These are phyloP conservation scores for Xenoacremonium recifei DNA, from an alignment of 2,329 filamentous ascomycete genomes.

Conservation along the genomic window DNA sequence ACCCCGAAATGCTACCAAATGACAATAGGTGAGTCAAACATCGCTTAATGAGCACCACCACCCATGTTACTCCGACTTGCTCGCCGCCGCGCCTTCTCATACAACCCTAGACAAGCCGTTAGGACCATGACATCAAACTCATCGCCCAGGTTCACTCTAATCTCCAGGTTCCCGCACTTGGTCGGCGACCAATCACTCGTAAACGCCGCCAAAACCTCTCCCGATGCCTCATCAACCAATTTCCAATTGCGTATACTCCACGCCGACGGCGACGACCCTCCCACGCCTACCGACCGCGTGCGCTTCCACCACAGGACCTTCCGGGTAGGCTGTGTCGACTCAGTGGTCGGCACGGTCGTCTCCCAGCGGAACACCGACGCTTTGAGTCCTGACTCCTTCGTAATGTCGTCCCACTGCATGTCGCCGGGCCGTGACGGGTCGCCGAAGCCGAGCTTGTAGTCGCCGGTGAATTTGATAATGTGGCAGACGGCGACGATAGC, in stretches of 20 bases:
- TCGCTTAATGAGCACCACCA: background rate
- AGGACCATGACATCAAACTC: slow-evolving; percentile 15
- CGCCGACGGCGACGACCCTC: slow-evolving; percentile 3
- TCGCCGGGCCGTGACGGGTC: slow-evolving; percentile 6
- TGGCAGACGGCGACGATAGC: slow-evolving; percentile 13
- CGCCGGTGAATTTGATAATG: slow-evolving; percentile 10
- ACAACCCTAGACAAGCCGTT: slow-evolving; percentile 12
- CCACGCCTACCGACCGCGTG: slow-evolving; percentile 7
- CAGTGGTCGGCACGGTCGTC: background rate
- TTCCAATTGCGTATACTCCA: slow-evolving; percentile 10
- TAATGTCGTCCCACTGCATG: slow-evolving; percentile 18
- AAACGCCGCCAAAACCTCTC: slow-evolving; percentile 13
- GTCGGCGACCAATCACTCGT: slow-evolving; percentile 4
- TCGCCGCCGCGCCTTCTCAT: slow-evolving; percentile 12
- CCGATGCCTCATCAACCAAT: slow-evolving; percentile 9
- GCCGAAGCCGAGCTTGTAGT: slow-evolving; percentile 18
- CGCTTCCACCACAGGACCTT: slow-evolving; percentile 15
- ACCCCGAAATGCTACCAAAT: no score
- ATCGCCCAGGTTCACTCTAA: slow-evolving; percentile 11
- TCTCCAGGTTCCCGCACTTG: slow-evolving; percentile 12
- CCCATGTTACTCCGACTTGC: background rate
- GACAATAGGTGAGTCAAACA: no score
- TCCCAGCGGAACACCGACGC: slow-evolving; percentile 9
- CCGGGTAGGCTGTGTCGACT: no score
- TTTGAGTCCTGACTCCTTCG: slow-evolving; percentile 5